These are phyloP conservation scores for Schoenoplectus triqueter DNA, from an alignment of 202 grass and related monocot species.

Conservation along the genomic window DNA sequence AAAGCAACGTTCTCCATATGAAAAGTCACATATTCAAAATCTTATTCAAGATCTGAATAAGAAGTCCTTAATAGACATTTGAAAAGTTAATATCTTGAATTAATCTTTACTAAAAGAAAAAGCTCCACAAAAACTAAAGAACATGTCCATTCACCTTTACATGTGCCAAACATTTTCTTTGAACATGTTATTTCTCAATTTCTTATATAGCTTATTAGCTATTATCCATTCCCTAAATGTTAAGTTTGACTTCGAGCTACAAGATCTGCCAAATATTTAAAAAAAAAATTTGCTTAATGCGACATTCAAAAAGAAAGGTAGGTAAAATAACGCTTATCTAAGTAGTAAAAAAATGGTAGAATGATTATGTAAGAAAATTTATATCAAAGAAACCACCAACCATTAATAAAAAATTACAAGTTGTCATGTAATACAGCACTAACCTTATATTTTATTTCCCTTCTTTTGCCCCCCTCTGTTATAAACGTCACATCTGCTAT, in stretches of 20 bases:
- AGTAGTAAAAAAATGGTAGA: conserved; percentile 4
- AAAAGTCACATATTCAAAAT: background rate
- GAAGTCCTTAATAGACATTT: background rate
- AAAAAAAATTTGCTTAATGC: background rate
- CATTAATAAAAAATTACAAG: background rate
- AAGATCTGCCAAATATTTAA: background rate
- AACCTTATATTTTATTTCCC: background rate
- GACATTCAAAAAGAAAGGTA: background rate
- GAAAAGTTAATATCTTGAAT: background rate
- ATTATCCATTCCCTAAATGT: conserved; percentile 16
- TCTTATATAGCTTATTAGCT: background rate
- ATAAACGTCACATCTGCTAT: conserved; percentile 1
- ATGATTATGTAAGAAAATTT: conserved; percentile 30
- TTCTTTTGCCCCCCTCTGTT: background rate
- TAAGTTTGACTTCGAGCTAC: conserved; percentile 31
- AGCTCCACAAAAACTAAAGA: background rate
- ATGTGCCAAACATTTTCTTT: conserved; percentile 31
- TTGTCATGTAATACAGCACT: conserved; percentile 16
- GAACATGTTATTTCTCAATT: background rate
- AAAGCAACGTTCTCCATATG: too few species aligned
- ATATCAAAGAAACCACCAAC: conserved; percentile 17
- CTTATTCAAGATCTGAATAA: background rate
- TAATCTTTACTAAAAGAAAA: background rate
- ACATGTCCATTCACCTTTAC: background rate
- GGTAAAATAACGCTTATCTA: conserved; percentile 4